A percentile compares a stretch with the other conserved stretches of the same genome.
Evolutionary conservation across 2,329 filamentous ascomycete genomes (phyloP).

Genomic region (Drechslera avenae): DNA sequence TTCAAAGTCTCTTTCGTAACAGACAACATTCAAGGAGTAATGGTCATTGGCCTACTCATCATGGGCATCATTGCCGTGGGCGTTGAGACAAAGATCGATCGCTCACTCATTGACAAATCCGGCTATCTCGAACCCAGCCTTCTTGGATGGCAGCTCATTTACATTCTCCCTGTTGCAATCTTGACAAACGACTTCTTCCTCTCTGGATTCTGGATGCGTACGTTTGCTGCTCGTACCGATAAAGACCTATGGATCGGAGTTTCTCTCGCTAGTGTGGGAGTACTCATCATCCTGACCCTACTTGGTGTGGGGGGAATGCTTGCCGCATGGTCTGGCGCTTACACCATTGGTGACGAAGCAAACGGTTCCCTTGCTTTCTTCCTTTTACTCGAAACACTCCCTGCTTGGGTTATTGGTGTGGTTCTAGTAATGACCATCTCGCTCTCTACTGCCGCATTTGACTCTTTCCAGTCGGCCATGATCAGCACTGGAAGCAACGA

Average conservation of each 20-base stretch:
- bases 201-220: conserved; percentile 82
- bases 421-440: conserved; percentile 80
- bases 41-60: conserved; percentile 76
- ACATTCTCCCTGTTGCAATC: conserved; percentile 81
- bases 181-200: conserved; percentile 88
- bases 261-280: conserved; percentile 65
- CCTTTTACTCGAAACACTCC: conserved; percentile 71
- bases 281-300: conserved; percentile 72
- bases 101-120: conserved; percentile 68
- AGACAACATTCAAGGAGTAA: conserved; percentile 78
- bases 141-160: conserved; percentile 83
- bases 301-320: conserved; percentile 76
- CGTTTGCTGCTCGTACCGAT: conserved; percentile 80
- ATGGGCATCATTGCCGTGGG: conserved; percentile 80
- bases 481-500: conserved; percentile 85
- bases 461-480: conserved; percentile 82
- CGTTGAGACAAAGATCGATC: conserved; percentile 73
- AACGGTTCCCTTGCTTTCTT: conserved; percentile 76
- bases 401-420: conserved; percentile 80
- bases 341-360: conserved; percentile 64
- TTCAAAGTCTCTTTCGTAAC: conserved; percentile 86
- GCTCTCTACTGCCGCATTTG: conserved; percentile 77
- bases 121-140: conserved; percentile 71
- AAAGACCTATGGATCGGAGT: conserved; percentile 77
- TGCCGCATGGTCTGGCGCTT: conserved; percentile 77